phyloP scores from a whole-genome alignment of 2,329 filamentous ascomycete genomes.

The Albifimbria verrucaria region DNA sequence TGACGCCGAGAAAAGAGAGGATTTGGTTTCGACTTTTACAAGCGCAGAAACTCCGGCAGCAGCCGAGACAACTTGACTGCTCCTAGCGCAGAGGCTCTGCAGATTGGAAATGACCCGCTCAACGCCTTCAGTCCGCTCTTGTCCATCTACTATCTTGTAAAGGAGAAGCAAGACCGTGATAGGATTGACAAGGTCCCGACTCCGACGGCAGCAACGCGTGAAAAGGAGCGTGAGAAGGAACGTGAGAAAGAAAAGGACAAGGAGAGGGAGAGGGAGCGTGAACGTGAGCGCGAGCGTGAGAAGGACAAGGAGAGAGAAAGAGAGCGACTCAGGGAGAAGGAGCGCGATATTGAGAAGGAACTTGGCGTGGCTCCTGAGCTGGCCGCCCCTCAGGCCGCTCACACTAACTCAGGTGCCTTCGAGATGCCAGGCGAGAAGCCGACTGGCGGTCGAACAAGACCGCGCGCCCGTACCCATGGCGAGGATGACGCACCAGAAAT shows the following conservation, averaged over 20 bases:
- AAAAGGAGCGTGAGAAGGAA: conserved; percentile 25
- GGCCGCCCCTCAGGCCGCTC: conserved; percentile 75
- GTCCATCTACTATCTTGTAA: conserved; percentile 94
- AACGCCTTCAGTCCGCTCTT: conserved; percentile 92
- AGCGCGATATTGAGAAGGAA: conserved; percentile 30
- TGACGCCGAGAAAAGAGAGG: conserved; percentile 80
- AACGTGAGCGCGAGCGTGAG: conserved; percentile 29
- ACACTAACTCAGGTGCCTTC: conserved; percentile 81
- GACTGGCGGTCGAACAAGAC: conserved; percentile 77
- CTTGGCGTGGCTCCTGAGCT: conserved; percentile 65
- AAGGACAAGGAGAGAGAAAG: conserved; percentile 21
- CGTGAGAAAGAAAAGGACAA: conserved; percentile 13
- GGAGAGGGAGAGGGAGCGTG: conserved; percentile 20
- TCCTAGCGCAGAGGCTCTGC: conserved; percentile 81
- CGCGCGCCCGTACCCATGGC: conserved; percentile 86
- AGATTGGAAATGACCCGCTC: conserved; percentile 78
- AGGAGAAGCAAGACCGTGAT: conserved; percentile 88
- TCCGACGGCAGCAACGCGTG: conserved; percentile 39
- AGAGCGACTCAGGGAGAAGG: conserved; percentile 24
- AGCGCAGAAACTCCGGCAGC: conserved; percentile 81
- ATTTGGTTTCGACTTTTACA: conserved; percentile 94
- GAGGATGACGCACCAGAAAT: conserved; percentile 82
- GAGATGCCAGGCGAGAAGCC: conserved; percentile 88
- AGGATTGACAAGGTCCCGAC: conserved; percentile 37
- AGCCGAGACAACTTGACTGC: conserved; percentile 84